These are phyloP conservation scores for Hyaloscypha finlandica DNA, from an alignment of 495 filamentous ascomycete genomes.

Conservation along the genomic window DNA sequence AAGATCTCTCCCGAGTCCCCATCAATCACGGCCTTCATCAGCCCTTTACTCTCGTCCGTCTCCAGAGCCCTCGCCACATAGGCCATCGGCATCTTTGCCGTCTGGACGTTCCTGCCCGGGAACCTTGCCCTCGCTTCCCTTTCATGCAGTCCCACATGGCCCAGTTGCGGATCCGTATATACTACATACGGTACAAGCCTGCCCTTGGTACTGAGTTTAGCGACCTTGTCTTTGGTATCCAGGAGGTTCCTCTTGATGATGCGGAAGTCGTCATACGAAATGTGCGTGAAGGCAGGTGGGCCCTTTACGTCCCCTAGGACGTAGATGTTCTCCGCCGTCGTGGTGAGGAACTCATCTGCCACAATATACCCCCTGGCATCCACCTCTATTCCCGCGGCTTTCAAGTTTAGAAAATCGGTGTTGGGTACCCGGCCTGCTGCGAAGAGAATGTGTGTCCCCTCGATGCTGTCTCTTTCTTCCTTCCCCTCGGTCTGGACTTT, in stretches of 20 bases:
- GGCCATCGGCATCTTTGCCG: constrained; percentile 51
- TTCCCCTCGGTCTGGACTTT: constrained; percentile 12
- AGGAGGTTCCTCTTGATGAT: constrained; percentile 47
- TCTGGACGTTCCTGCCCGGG: constrained; percentile 34
- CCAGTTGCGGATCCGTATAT: constrained; percentile 56
- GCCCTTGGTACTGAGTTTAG: constrained; percentile 20
- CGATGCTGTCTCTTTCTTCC: constrained; percentile 27
- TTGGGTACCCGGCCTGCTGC: constrained; percentile 51
- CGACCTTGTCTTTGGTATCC: neutral
- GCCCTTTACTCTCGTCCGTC: constrained; percentile 49
- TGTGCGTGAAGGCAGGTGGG: constrained; percentile 55
- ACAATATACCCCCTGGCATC: constrained; percentile 43
- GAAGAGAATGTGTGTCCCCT: constrained; percentile 47
- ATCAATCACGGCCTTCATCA: constrained; percentile 55
- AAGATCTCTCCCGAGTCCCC: constrained; percentile 45
- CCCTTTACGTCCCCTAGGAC: constrained; percentile 54
- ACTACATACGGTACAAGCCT: constrained; percentile 49
- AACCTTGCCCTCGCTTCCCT: constrained; percentile 34
- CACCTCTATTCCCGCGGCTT: constrained; percentile 37
- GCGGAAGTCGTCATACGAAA: constrained; percentile 57
- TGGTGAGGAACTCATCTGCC: constrained; percentile 43
- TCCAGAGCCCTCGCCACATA: constrained; percentile 54
- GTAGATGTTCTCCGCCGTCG: constrained; percentile 42
- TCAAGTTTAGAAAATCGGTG: constrained; percentile 40
- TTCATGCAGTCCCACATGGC: constrained; percentile 49